phyloP scores from a whole-genome alignment of 148 eudicot species.

The Rhododendron griersonianum region DNA sequence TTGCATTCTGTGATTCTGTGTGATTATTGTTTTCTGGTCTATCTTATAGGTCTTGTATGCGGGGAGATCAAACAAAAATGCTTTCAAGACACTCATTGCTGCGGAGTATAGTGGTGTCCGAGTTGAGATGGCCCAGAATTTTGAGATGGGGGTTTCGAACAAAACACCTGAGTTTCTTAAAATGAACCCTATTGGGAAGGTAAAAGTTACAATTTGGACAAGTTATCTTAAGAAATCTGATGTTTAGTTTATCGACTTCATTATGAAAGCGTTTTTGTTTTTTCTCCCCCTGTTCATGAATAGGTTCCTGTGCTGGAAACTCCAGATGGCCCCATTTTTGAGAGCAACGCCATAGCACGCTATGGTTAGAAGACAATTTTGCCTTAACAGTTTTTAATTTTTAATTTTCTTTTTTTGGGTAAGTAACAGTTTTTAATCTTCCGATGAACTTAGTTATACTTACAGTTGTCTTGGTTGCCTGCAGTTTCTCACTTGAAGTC shows the following conservation, averaged over 20 bases:
- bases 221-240: neutral
- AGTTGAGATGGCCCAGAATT: constrained; percentile 47
- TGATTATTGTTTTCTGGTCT: neutral
- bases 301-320: constrained; percentile 71
- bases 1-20: neutral
- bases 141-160: constrained; percentile 69
- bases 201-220: neutral
- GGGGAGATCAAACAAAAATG: constrained; percentile 53
- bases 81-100: constrained; percentile 62
- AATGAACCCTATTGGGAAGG: constrained; percentile 86
- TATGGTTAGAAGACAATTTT: constrained; percentile 34
- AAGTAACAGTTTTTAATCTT: neutral
- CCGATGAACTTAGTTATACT: neutral
- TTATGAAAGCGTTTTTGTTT: neutral
- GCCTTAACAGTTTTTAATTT: neutral
- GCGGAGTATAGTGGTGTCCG: constrained; percentile 60
- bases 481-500: constrained; percentile 49
- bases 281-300: neutral
- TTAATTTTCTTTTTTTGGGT: neutral
- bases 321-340: constrained; percentile 59
- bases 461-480: constrained; percentile 8
- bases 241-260: neutral
- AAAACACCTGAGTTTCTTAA: constrained; percentile 65
- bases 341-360: constrained; percentile 72
- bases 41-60: constrained; percentile 53